Evolutionary conservation across 176 grass and related monocot species (phyloP).

Genomic region (Alloteropsis semialata): DNA sequence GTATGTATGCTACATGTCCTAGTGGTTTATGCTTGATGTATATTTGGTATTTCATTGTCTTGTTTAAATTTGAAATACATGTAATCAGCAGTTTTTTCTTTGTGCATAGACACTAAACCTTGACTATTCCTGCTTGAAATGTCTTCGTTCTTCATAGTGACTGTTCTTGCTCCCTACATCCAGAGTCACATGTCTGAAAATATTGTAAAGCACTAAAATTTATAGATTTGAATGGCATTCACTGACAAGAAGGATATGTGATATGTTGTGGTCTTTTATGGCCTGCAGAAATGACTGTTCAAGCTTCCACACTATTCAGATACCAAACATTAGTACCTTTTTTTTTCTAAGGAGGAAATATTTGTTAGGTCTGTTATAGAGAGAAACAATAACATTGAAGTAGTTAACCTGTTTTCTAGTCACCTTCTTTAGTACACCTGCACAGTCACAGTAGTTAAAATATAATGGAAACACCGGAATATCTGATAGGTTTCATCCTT

Average conservation of each 20-base stretch:
- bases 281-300: not conserved
- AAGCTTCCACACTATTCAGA: not conserved
- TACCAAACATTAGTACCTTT: not conserved
- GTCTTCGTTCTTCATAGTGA: not conserved
- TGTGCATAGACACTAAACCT: not conserved
- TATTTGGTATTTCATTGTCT: not conserved
- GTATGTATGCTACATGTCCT: not conserved
- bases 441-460: not conserved
- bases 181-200: not conserved
- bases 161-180: not conserved
- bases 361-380: not conserved
- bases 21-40: not conserved
- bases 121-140: not conserved
- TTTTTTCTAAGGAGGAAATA: too few relatives aligned
- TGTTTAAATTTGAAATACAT: not conserved
- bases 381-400: not conserved
- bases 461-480: not conserved
- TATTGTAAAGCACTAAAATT: not conserved
- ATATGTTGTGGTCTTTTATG: not conserved
- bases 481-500: not conserved
- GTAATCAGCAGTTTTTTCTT: not conserved
- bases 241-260: not conserved
- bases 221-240: not conserved
- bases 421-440: not conserved
- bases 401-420: not conserved